Conservation (phyloP, 768 basidiomycete genomes). For the Serendipita sp. region DNA sequence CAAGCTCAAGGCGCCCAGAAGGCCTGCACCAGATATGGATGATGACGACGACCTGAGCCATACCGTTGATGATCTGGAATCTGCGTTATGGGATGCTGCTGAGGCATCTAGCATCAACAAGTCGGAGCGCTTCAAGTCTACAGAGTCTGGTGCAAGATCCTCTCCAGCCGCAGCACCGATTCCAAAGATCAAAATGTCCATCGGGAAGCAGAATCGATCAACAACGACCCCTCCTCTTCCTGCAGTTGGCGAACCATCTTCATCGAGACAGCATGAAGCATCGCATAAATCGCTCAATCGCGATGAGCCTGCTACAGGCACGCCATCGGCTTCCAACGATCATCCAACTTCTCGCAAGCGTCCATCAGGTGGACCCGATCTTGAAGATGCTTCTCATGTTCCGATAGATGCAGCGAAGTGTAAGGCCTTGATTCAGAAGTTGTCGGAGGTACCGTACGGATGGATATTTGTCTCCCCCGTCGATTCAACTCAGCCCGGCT, state of each 20-base stretch:
- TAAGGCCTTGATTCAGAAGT: conserved; percentile 45
- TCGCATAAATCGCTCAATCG: too few species aligned
- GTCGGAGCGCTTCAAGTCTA: not conserved
- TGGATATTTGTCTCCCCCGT: conserved; percentile 69
- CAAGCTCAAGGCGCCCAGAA: conserved; percentile 25
- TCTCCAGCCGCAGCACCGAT: not conserved
- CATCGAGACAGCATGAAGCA: not conserved
- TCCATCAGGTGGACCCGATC: not conserved
- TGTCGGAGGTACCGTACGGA: conserved; percentile 50
- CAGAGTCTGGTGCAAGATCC: not conserved
- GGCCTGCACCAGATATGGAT: conserved; percentile 2
- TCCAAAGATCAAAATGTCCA: conserved; percentile 23
- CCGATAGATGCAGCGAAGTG: conserved; percentile 75
- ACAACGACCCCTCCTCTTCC: not conserved
- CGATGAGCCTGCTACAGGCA: not conserved
- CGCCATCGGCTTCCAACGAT: conserved; percentile 1
- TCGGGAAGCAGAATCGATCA: conserved; percentile 14
- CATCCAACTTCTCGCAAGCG: not conserved
- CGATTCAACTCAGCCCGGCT: conserved; percentile 67
- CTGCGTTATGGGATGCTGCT: conserved; percentile 5
- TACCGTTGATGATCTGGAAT: conserved; percentile 8
- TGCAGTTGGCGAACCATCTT: not conserved
- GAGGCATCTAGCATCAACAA: conserved; percentile 3
- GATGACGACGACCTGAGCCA: not conserved
- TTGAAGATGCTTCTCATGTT: conserved; percentile 22